Evolutionary conservation across 2,329 filamentous ascomycete species (phyloP).

Genomic region (Chaetomiaceae sp.): DNA sequence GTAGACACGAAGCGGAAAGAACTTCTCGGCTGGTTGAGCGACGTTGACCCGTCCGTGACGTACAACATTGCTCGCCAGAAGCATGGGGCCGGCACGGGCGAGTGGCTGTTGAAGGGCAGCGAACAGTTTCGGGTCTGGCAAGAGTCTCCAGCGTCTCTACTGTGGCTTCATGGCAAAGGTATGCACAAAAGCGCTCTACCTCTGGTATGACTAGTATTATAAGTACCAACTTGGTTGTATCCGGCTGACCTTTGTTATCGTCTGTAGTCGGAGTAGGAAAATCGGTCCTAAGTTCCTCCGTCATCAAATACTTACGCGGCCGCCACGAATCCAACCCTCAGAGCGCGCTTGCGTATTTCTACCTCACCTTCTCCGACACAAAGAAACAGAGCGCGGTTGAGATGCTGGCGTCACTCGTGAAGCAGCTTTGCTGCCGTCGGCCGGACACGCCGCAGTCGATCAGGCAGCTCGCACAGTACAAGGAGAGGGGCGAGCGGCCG

Average conservation of each 20-base stretch:
- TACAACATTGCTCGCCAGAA: not conserved
- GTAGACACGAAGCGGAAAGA: not conserved
- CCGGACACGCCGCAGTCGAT: not conserved
- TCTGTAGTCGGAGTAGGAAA: not conserved
- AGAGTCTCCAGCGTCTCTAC: not conserved
- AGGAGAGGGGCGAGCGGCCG: not conserved
- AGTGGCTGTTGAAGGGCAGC: not conserved
- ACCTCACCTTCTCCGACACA: not conserved
- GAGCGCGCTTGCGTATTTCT: slow-evolving; percentile 2
- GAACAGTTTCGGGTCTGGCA: not conserved
- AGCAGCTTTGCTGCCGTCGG: slow-evolving; percentile 1
- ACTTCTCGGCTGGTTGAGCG: not conserved
- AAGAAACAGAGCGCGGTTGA: not conserved
- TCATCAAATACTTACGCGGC: not conserved
- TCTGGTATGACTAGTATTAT: too few relatives aligned
- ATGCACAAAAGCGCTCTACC: too few relatives aligned
- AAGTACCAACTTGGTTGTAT: too few relatives aligned
- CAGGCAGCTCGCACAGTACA: not conserved
- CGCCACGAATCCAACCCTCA: not conserved
- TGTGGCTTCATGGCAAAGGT: slow-evolving; percentile 2
- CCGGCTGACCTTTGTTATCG: not conserved
- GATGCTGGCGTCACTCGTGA: not conserved
- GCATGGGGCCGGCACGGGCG: not conserved
- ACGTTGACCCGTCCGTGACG: not conserved
- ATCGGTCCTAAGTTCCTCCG: not conserved